Percentiles rank a stretch among this genome's conserved stretches.
phyloP scores from a whole-genome alignment of 1,284 basidiomycete species.

The Termitomyces sp. region DNA sequence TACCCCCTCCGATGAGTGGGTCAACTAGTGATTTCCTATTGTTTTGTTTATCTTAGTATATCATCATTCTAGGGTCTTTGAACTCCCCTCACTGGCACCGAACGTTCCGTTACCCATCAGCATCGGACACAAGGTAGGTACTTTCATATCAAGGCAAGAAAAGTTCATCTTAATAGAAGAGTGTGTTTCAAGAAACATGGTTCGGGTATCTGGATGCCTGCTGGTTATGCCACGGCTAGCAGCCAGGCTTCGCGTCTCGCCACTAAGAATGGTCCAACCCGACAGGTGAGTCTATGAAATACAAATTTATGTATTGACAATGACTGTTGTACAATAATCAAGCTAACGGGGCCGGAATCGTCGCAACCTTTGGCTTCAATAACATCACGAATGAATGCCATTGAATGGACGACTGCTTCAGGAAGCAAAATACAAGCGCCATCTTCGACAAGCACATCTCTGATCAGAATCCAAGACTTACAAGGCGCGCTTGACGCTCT shows the following conservation, averaged over 20 bases:
- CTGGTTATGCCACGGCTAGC: constrained; percentile 7
- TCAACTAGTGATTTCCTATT: neutral
- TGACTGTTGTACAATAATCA: neutral
- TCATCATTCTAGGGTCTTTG: neutral
- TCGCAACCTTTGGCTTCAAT: neutral
- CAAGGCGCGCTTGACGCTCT: neutral
- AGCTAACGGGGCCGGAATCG: neutral
- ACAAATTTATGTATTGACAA: neutral
- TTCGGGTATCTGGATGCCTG: constrained; percentile 6
- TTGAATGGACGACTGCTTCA: neutral
- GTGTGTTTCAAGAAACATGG: neutral
- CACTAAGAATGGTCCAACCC: neutral
- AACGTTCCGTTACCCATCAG: neutral
- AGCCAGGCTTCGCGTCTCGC: constrained; percentile 10
- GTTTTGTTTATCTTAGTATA: neutral
- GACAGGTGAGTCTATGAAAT: neutral
- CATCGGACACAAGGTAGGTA: neutral
- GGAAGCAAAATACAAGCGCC: neutral
- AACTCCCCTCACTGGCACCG: neutral
- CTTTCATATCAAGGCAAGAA: neutral
- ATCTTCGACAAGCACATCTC: neutral
- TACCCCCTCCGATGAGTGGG: constrained; percentile 10
- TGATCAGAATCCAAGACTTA: neutral
- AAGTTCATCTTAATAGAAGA: neutral
- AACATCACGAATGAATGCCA: neutral